phyloP scores from a whole-genome alignment of 1,139 yeast genomes.

The Hanseniaspora gamundiae region DNA sequence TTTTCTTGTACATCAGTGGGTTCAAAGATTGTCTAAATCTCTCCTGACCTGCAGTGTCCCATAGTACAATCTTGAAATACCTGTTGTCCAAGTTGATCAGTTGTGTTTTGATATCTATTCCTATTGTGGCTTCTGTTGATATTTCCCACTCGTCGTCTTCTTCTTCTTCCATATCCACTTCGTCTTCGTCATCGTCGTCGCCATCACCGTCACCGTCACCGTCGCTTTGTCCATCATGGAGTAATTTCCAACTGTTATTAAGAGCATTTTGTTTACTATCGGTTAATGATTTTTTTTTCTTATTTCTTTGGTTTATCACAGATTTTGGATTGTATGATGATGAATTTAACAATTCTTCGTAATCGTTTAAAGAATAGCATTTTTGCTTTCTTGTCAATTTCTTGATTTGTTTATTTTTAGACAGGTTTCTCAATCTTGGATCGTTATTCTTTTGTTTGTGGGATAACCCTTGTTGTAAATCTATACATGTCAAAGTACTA shows the following conservation, averaged over 20 bases:
- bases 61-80: conserved; percentile 38
- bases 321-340: not conserved
- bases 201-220: not conserved
- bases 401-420: not conserved
- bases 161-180: conserved; percentile 3
- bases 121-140: conserved; percentile 37
- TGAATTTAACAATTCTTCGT: conserved; percentile 16
- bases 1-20: conserved; percentile 49
- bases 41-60: conserved; percentile 61
- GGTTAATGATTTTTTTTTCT: not conserved
- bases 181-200: not conserved
- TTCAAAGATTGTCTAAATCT: conserved; percentile 43
- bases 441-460: not conserved
- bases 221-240: conserved; percentile 6
- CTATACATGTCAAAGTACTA: not conserved
- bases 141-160: conserved; percentile 18
- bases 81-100: conserved; percentile 50
- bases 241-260: not conserved
- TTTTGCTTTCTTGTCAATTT: conserved; percentile 12
- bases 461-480: too few species aligned
- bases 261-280: not conserved
- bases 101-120: conserved; percentile 51
- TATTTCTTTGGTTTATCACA: not conserved
- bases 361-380: conserved; percentile 23
- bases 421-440: not conserved